Evolutionary conservation across 257 asterid genomes (phyloP).

Genomic region (Thymus mandschuricus): DNA sequence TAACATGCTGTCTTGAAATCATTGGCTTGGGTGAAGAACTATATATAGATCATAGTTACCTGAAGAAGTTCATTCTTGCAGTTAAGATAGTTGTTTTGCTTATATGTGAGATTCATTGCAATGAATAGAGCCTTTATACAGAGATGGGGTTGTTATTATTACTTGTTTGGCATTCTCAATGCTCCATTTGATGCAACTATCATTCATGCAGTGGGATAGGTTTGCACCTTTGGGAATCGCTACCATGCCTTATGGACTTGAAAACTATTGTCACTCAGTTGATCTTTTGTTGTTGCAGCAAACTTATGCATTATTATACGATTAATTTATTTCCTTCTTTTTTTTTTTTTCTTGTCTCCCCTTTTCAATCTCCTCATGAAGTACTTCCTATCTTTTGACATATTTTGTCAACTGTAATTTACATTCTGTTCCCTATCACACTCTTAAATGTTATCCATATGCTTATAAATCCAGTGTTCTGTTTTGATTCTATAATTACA

Average conservation of each 20-base stretch:
- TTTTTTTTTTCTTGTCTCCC: neutral
- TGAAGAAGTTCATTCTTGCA: conserved; percentile 14
- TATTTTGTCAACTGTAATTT: neutral
- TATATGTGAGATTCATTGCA: neutral
- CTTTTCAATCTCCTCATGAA: neutral
- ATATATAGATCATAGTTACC: neutral
- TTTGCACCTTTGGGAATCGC: neutral
- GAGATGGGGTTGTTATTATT: conserved; percentile 8
- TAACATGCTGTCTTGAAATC: neutral
- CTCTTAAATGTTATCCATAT: neutral
- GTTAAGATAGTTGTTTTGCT: neutral
- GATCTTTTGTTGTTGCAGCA: neutral
- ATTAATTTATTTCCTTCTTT: neutral
- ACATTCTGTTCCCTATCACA: neutral
- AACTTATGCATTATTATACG: too few species aligned
- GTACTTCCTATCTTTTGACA: neutral
- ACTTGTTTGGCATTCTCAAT: conserved; percentile 3
- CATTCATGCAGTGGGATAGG: neutral
- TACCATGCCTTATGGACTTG: neutral
- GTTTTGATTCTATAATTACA: neutral
- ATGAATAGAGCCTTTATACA: neutral
- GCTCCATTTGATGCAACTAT: conserved; percentile 2
- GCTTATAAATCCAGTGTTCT: neutral
- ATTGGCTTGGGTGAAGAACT: conserved; percentile 11
- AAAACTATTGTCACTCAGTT: neutral